A percentile compares a stretch with the other conserved stretches of the same genome.
phyloP scores from a whole-genome alignment of 2,329 filamentous ascomycete species.

The Apiospora malaysiana region DNA sequence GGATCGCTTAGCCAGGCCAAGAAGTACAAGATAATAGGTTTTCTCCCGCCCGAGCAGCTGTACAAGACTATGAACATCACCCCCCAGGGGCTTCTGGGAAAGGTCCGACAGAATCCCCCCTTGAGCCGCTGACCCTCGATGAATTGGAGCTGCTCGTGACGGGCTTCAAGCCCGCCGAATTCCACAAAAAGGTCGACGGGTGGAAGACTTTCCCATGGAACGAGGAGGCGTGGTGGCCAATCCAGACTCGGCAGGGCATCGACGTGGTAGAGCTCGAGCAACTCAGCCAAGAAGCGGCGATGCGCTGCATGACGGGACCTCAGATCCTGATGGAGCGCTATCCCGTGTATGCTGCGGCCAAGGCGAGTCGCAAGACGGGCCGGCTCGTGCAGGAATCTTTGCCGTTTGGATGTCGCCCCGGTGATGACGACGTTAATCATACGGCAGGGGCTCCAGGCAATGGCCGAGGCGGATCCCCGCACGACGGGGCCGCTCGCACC shows the following conservation, averaged over 20 bases:
- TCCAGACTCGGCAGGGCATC: not conserved
- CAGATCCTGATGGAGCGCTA: not conserved
- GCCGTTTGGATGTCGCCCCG: not conserved
- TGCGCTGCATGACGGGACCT: not conserved
- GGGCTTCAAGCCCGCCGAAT: not conserved
- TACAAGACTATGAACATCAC: not conserved
- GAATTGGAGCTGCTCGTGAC: not conserved
- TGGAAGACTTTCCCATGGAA: not conserved
- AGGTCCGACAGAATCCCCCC: constrained; percentile 42
- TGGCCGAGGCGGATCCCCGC: too few species aligned
- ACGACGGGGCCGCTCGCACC: too few species aligned
- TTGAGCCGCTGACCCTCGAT: constrained; percentile 46
- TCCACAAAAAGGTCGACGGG: too few species aligned
- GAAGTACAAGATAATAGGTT: not conserved
- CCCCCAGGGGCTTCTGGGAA: not conserved
- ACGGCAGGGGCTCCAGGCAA: too few species aligned
- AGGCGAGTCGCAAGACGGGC: not conserved
- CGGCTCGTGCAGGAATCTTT: not conserved
- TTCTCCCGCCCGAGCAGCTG: not conserved
- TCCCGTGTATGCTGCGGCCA: not conserved
- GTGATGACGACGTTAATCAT: too few species aligned
- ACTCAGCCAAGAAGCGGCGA: not conserved
- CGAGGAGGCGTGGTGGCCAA: not conserved
- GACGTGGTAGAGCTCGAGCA: not conserved
- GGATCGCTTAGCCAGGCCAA: not conserved